Conservation (phyloP, 1,284 basidiomycete species). For the Microbotryum lychnidis-dioicae region DNA sequence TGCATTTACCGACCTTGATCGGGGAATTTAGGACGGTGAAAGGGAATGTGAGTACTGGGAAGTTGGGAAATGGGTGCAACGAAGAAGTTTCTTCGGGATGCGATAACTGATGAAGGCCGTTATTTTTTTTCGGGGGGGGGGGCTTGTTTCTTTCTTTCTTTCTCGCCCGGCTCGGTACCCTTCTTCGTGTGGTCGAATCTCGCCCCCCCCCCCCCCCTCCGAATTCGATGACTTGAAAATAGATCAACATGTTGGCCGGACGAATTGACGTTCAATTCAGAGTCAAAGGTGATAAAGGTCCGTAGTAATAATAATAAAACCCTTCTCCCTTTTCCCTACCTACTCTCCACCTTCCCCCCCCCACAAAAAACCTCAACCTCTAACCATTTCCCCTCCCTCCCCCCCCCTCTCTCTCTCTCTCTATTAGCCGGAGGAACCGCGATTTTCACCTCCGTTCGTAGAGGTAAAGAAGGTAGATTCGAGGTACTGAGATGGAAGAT, state of each 20-base stretch:
- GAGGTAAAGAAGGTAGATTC: slow-evolving; percentile 26
- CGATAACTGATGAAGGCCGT: neutral
- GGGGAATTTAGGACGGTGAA: slow-evolving; percentile 29
- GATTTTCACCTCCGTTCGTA: slow-evolving; percentile 29
- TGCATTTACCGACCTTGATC: slow-evolving; percentile 23
- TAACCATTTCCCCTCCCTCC: no score
- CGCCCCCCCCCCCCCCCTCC: no score
- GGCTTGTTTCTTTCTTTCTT: no score
- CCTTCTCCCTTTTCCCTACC: no score
- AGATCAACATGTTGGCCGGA: slow-evolving; percentile 32
- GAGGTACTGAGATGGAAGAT: slow-evolving; percentile 32
- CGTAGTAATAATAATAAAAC: neutral
- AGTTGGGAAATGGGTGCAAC: no score
- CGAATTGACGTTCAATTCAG: slow-evolving; percentile 31
- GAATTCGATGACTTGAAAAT: no score
- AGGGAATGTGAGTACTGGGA: slow-evolving; percentile 21
- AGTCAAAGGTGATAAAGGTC: slow-evolving; percentile 25
- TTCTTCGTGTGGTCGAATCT: no score
- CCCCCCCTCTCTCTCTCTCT: no score
- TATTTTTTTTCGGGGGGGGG: neutral
- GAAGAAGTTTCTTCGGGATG: neutral
- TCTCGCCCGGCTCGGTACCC: no score
- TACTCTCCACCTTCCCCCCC: no score
- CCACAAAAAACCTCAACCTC: neutral
- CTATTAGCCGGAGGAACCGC: slow-evolving; percentile 29